Conservation (phyloP, 352 stramenopile genomes). For the Globisporangium polare region DNA sequence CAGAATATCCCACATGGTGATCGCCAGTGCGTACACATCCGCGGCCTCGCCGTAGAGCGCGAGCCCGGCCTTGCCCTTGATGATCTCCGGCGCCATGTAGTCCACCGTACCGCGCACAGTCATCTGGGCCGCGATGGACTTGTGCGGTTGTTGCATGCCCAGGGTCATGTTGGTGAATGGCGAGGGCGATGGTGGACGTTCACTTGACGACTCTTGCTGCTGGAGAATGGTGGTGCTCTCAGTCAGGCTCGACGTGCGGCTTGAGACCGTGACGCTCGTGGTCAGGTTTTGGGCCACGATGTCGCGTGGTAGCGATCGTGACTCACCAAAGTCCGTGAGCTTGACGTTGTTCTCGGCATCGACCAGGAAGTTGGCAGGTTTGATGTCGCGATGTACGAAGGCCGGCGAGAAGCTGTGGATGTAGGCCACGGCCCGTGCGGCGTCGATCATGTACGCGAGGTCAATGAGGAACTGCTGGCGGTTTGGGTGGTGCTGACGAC, state of each 20-base stretch:
- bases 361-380: slow-evolving; percentile 80
- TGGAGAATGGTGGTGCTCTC: not conserved
- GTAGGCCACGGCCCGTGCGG: slow-evolving; percentile 56
- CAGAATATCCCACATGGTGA: slow-evolving; percentile 80
- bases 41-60: slow-evolving; percentile 59
- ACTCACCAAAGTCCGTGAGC: slow-evolving; percentile 78
- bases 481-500: slow-evolving; percentile 11
- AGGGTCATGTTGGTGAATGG: slow-evolving; percentile 11
- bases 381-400: slow-evolving; percentile 73
- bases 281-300: slow-evolving; percentile 1
- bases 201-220: not conserved
- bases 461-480: slow-evolving; percentile 53
- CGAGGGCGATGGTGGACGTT: not conserved
- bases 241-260: not conserved
- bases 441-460: slow-evolving; percentile 59
- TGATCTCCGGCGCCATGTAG: slow-evolving; percentile 82
- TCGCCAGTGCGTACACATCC: slow-evolving; percentile 69
- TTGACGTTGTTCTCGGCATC: slow-evolving; percentile 56
- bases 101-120: slow-evolving; percentile 69
- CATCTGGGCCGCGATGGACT: slow-evolving; percentile 24
- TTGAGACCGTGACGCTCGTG: not conserved
- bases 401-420: slow-evolving; percentile 70
- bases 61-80: slow-evolving; percentile 52
- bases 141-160: slow-evolving; percentile 6
- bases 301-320: slow-evolving; percentile 24